phyloP scores from a whole-genome alignment of 805 yeast species.

The Candida railenensis region DNA sequence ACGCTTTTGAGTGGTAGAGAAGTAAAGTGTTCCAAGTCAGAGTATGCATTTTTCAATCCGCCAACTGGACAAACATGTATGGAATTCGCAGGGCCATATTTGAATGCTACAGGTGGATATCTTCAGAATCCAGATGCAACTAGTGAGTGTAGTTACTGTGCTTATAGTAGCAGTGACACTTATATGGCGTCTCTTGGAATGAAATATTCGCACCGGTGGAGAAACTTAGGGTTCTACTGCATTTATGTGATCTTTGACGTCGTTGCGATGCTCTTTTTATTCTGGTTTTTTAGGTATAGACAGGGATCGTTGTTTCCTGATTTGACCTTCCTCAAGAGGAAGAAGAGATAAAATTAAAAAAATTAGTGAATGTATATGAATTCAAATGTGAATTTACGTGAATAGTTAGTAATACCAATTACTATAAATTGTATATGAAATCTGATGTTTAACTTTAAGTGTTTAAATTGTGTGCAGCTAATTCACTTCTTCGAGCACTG shows the following conservation, averaged over 20 bases:
- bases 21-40: constrained; percentile 37
- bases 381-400: too few species aligned
- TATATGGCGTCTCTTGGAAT: constrained; percentile 45
- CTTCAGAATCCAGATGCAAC: constrained; percentile 51
- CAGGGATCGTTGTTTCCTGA: constrained; percentile 8
- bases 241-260: constrained; percentile 56
- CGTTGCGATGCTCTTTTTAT: constrained; percentile 37
- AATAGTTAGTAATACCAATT: too few species aligned
- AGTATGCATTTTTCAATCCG: constrained; percentile 29
- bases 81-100: constrained; percentile 46
- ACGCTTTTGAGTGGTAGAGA: constrained; percentile 44
- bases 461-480: too few species aligned
- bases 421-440: too few species aligned
- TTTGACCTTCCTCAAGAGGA: constrained; percentile 2
- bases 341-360: neutral
- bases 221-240: constrained; percentile 64
- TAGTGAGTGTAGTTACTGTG: constrained; percentile 49
- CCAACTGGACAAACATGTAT: constrained; percentile 67
- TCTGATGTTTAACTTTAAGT: too few species aligned
- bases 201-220: constrained; percentile 54
- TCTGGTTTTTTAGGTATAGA: constrained; percentile 25
- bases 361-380: too few species aligned
- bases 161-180: constrained; percentile 44
- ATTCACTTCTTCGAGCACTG: too few species aligned
- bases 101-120: constrained; percentile 52